A percentile compares a stretch with the other conserved stretches of the same genome.
These are phyloP conservation scores for Fragaria vesca DNA, from an alignment of 306 rosid genomes.

Conservation along the genomic window DNA sequence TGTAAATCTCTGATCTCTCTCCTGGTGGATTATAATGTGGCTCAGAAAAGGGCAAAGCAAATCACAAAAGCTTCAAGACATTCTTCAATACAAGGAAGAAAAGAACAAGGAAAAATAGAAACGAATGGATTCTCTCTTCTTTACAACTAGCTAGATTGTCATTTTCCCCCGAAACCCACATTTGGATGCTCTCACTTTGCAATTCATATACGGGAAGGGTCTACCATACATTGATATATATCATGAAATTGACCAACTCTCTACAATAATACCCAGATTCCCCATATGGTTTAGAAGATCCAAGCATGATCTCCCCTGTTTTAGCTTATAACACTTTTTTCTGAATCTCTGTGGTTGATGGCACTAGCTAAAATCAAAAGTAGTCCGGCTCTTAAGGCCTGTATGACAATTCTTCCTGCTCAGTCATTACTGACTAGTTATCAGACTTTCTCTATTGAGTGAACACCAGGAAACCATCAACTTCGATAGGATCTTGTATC, in stretches of 20 bases:
- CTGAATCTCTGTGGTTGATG: too few relatives aligned
- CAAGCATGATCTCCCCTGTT: not conserved
- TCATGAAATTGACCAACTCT: not conserved
- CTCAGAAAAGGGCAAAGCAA: slow-evolving; percentile 1
- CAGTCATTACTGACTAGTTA: not conserved
- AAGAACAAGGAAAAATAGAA: not conserved
- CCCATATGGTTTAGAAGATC: not conserved
- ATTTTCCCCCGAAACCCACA: not conserved
- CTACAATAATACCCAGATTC: not conserved
- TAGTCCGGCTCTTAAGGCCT: not conserved
- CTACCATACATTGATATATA: not conserved
- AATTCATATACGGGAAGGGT: not conserved
- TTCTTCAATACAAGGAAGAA: slow-evolving; percentile 8
- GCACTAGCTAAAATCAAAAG: not conserved
- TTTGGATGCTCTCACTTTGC: not conserved
- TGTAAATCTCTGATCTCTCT: too few relatives aligned
- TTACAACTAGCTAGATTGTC: not conserved
- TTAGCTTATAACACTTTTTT: not conserved
- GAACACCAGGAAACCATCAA: not conserved
- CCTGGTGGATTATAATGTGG: not conserved
- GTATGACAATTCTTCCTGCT: not conserved
- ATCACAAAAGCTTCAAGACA: not conserved
- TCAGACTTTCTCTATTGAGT: not conserved
- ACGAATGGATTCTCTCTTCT: not conserved
- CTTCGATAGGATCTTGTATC: not conserved